A percentile compares a stretch with the other conserved stretches of the same genome.
phyloP scores from a whole-genome alignment of 495 filamentous ascomycete genomes.

The Aspergillus campestris region DNA sequence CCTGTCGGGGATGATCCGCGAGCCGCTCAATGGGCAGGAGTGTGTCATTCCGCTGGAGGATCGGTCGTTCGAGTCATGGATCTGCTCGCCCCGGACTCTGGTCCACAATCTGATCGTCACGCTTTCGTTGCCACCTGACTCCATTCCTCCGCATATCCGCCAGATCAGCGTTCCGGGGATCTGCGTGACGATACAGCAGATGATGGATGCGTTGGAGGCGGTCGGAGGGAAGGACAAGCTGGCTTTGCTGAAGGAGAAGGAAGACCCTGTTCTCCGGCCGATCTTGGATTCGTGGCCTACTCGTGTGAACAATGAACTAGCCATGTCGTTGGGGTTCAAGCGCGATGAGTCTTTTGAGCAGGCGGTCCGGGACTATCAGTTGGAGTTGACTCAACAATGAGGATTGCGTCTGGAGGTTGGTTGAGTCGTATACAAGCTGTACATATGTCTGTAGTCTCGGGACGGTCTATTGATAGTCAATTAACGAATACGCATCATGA shows the following conservation, averaged over 20 bases:
- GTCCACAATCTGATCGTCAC: conserved; percentile 57
- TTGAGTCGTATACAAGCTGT: too few relatives aligned
- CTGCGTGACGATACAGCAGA: conserved; percentile 57
- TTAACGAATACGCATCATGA: too few relatives aligned
- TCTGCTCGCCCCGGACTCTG: conserved; percentile 54
- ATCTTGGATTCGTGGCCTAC: conserved; percentile 65
- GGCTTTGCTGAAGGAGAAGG: conserved; percentile 49
- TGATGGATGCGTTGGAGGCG: conserved; percentile 61
- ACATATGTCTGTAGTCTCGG: too few relatives aligned
- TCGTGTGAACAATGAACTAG: conserved; percentile 52
- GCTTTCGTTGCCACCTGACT: conserved; percentile 40
- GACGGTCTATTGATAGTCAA: too few relatives aligned
- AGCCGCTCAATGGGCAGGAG: conserved; percentile 49
- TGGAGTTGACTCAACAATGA: conserved; percentile 20
- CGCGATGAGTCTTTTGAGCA: conserved; percentile 49
- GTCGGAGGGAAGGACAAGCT: conserved; percentile 60
- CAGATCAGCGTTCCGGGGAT: conserved; percentile 65
- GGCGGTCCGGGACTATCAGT: conserved; percentile 45
- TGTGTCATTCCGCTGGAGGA: conserved; percentile 57
- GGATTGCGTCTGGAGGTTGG: too few relatives aligned
- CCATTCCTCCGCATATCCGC: conserved; percentile 46
- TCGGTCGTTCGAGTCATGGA: conserved; percentile 50
- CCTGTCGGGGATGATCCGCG: conserved; percentile 59
- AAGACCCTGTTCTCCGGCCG: conserved; percentile 48
- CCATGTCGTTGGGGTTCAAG: conserved; percentile 49